Evolutionary conservation across 2,329 filamentous ascomycete genomes (phyloP).

Genomic region (Sclerotinia trifoliorum): DNA sequence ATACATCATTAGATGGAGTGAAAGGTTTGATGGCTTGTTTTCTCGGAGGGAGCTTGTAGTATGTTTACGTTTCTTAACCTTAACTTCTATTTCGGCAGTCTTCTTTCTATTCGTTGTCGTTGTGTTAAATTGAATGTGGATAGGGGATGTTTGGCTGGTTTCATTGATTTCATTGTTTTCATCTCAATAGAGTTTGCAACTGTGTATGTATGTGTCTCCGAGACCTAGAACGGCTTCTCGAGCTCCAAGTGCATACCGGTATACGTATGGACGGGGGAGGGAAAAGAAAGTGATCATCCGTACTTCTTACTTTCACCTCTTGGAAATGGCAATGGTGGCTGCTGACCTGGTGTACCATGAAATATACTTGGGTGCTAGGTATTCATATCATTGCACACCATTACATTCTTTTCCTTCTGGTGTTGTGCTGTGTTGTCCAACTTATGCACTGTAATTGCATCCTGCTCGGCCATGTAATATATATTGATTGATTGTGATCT

Average conservation of each 20-base stretch:
- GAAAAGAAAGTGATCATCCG: background rate
- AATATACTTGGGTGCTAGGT: background rate
- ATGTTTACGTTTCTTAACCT: no score
- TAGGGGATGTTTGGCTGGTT: background rate
- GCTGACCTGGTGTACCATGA: slow-evolving; percentile 4
- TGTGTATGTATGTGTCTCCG: background rate
- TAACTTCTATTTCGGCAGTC: no score
- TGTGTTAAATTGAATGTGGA: background rate
- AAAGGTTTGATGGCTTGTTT: background rate
- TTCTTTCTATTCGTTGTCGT: background rate
- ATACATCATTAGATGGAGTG: background rate
- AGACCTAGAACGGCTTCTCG: background rate
- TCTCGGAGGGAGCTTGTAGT: background rate
- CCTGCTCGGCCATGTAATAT: background rate
- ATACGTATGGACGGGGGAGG: background rate
- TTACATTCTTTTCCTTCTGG: background rate
- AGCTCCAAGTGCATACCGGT: background rate
- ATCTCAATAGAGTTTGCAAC: background rate
- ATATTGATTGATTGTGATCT: background rate
- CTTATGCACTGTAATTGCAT: background rate
- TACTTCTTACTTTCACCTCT: background rate
- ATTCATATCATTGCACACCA: background rate
- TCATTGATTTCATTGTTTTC: no score
- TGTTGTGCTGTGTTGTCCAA: slow-evolving; percentile 4
- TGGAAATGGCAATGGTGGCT: background rate